Evolutionary conservation across 306 rosid genomes (phyloP).

Genomic region (Vigna hirtella): DNA sequence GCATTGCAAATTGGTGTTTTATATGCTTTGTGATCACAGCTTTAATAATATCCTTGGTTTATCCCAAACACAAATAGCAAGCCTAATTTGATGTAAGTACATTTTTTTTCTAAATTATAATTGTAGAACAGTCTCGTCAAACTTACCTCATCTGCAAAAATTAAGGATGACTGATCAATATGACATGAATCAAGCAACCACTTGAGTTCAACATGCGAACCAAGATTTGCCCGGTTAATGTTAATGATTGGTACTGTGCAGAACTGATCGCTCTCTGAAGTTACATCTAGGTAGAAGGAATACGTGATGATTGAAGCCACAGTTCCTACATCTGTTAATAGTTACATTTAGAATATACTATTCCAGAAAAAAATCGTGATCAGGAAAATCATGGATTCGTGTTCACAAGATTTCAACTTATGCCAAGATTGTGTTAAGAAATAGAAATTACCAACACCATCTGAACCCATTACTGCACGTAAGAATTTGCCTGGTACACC

Average conservation of each 20-base stretch:
- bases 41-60: background rate
- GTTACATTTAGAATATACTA: background rate
- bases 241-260: constrained; percentile 84
- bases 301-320: constrained; percentile 78
- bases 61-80: background rate
- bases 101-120: background rate
- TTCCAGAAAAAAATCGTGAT: background rate
- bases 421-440: background rate
- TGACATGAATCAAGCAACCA: constrained; percentile 91
- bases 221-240: constrained; percentile 69
- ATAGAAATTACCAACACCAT: constrained; percentile 65
- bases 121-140: constrained; percentile 8
- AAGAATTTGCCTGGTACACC: constrained; percentile 82
- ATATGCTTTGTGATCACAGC: background rate
- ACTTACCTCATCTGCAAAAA: constrained; percentile 83
- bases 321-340: constrained; percentile 72
- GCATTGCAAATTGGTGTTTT: too few species aligned
- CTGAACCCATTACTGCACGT: constrained; percentile 69
- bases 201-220: constrained; percentile 71
- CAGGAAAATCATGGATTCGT: constrained; percentile 17
- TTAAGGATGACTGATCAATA: constrained; percentile 71
- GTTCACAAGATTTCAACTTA: background rate
- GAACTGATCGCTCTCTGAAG: constrained; percentile 52
- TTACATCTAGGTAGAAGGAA: constrained; percentile 75
- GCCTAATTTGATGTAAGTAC: background rate